Evolutionary conservation across 2,329 filamentous ascomycete species (phyloP), one percentile per base, ranked within the genome.

Genomic region (Talaromyces rugulosus): DNA sequence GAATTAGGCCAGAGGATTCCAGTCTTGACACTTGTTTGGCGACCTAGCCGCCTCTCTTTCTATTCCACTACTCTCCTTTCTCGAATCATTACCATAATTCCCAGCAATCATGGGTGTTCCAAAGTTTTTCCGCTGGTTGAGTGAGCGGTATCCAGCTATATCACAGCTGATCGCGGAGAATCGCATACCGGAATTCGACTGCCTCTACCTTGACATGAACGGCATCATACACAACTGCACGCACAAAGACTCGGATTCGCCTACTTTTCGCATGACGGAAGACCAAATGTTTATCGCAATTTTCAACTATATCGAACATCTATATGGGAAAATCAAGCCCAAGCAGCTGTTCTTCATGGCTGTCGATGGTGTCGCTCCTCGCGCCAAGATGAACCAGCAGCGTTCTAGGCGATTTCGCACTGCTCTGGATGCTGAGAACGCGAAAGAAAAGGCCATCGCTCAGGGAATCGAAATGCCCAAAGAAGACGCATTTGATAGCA

Each of bases 211-310:
- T 51, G 79, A 81, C 73, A 99, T 99, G 95, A 99, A 99, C 78
- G 95, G 95, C 68, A 99, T 99, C 76, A 99, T 99, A 72, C 94
- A 99, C 79, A 99, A 99, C 77, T 99, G 95, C 77, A 99, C 95
- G 61, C 95, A 99, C 80, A 96, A 95, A 73, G 94, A 99, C 78
- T 89, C 91, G 28, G 93, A 96, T 73, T 93, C 94, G 74, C 87
- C 92, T 4, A 92, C 91, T 1, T 96, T 96, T 72, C 92, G 95
- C 60, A 88, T 98, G 78, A 94, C 89, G 62, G 96, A 99, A 76
- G 94, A 99, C 76, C 91, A 97, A 77, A 99, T 99, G 95, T 99
- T 99, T 74, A 97, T 99, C 69, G 90, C 92, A 62, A 99, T 99
- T 71, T 99, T 99, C 86, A 98, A 98, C 79, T 99, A 99, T 77